These are phyloP conservation scores for Vitis riparia DNA, from an alignment of 164 flowering plant genomes.

Conservation along the genomic window DNA sequence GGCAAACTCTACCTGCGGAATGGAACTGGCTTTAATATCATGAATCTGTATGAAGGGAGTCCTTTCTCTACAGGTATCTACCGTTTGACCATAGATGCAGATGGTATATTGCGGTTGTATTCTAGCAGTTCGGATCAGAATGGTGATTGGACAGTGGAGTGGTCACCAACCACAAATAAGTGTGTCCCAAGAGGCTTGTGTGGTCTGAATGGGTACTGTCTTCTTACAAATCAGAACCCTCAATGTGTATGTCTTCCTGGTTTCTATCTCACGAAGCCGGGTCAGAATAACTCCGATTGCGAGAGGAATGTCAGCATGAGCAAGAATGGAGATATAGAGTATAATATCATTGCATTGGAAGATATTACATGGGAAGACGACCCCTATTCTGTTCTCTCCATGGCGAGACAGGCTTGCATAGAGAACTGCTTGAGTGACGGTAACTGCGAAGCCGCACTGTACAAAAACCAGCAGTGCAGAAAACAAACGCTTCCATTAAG, in stretches of 20 bases:
- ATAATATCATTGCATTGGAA: neutral
- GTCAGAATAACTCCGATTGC: constrained; percentile 10
- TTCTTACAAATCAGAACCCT: neutral
- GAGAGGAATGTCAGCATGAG: neutral
- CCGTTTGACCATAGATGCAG: constrained; percentile 15
- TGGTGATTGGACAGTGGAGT: neutral
- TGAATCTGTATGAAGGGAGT: neutral
- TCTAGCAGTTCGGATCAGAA: neutral
- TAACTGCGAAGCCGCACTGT: neutral
- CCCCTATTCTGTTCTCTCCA: no score
- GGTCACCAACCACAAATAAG: neutral
- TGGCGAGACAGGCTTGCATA: no score
- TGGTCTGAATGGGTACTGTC: constrained; percentile 14
- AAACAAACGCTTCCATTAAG: neutral
- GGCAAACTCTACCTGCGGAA: constrained; percentile 13
- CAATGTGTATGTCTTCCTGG: constrained; percentile 16
- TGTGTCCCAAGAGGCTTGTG: constrained; percentile 17
- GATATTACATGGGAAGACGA: neutral
- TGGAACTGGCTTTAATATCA: neutral
- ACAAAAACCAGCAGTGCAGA: neutral
- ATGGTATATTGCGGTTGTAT: constrained; percentile 18
- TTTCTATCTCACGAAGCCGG: constrained; percentile 6
- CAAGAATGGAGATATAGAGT: neutral
- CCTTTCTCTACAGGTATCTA: neutral
- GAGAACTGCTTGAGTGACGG: no score